These are phyloP conservation scores for Coemansia biformis DNA, from an alignment of 192 early-diverging fungal species.

Conservation along the genomic window DNA sequence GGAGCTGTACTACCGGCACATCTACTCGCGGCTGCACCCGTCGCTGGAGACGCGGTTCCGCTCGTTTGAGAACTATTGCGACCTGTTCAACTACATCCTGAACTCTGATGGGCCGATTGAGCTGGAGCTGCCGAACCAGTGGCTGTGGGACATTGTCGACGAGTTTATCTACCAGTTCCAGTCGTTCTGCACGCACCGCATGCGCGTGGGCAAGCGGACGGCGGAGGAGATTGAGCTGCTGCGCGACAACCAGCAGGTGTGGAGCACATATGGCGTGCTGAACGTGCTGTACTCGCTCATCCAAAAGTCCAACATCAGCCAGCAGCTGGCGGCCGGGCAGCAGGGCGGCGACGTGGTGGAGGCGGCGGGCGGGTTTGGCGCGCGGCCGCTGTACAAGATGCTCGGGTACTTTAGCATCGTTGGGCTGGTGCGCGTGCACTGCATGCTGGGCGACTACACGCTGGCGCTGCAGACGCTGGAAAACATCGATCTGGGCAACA, in stretches of 20 bases:
- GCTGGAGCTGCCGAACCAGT: conserved; percentile 95
- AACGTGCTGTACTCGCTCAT: conserved; percentile 95
- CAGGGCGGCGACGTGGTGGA: conserved; percentile 84
- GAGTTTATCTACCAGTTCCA: conserved; percentile 99
- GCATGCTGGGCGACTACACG: conserved; percentile 92
- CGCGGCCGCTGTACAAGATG: conserved; percentile 89
- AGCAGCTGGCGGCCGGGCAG: conserved; percentile 85
- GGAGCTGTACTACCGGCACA: conserved; percentile 95
- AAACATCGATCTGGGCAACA: conserved; percentile 90
- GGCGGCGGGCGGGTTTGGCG: conserved; percentile 85
- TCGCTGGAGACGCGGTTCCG: conserved; percentile 84
- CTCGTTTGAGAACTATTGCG: conserved; percentile 95
- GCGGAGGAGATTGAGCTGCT: conserved; percentile 77
- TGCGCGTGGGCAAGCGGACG: conserved; percentile 72
- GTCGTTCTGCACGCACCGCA: conserved; percentile 92
- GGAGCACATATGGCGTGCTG: conserved; percentile 94
- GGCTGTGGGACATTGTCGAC: conserved; percentile 99
- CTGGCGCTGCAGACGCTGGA: conserved; percentile 94
- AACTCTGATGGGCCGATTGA: conserved; percentile 76
- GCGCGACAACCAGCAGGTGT: conserved; percentile 81
- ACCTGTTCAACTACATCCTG: conserved; percentile 93
- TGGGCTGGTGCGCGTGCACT: conserved; percentile 89
- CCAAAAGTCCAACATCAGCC: conserved; percentile 90
- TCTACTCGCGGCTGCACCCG: conserved; percentile 86
- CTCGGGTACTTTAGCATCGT: conserved; percentile 94